A percentile compares a stretch with the other conserved stretches of the same genome.
phyloP scores from a whole-genome alignment of 306 rosid genomes.

The Dryas alaskensis region DNA sequence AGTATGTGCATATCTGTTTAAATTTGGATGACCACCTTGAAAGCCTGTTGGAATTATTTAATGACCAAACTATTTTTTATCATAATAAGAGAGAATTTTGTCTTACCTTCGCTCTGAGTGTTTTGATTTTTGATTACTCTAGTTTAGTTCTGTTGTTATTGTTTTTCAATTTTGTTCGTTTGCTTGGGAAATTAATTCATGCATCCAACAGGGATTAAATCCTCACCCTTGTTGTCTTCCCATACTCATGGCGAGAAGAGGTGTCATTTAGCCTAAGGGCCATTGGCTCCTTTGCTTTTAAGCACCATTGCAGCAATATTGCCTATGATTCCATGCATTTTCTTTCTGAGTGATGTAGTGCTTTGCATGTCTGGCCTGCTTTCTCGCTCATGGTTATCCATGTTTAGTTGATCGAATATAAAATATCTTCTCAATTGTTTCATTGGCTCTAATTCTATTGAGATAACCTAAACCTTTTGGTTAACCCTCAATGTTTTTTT shows the following conservation, averaged over 20 bases:
- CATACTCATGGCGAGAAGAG: background rate
- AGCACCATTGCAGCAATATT: background rate
- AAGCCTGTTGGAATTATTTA: background rate
- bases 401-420: too few species aligned
- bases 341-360: background rate
- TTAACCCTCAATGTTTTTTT: background rate
- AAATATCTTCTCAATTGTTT: background rate
- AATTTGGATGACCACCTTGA: background rate
- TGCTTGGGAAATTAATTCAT: background rate
- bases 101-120: background rate
- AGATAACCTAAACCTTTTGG: conserved; percentile 3
- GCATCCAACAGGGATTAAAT: background rate
- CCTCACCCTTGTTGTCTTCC: background rate
- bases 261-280: background rate
- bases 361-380: background rate
- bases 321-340: background rate
- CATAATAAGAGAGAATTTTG: background rate
- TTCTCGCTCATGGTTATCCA: background rate
- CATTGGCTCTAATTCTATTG: background rate
- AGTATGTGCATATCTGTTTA: background rate
- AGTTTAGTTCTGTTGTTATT: background rate
- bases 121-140: background rate
- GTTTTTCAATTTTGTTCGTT: background rate
- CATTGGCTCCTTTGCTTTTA: background rate
- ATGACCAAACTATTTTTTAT: conserved; percentile 3